phyloP scores from a whole-genome alignment of 495 filamentous ascomycete species.

The Viridothelium virens region DNA sequence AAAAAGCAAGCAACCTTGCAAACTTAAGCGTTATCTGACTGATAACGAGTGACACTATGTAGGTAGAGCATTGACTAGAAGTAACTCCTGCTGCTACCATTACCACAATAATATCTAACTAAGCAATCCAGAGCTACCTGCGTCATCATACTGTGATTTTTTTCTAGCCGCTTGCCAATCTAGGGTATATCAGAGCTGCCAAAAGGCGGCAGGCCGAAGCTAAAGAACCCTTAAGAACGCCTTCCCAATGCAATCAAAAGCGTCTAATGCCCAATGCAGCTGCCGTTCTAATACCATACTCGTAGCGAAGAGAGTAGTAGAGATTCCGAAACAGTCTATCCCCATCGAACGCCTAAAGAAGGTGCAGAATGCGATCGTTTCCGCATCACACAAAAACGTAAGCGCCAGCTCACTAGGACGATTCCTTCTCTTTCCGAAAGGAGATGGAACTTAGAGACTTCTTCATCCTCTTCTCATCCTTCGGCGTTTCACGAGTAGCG shows the following conservation, averaged over 20 bases:
- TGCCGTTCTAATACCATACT: neutral
- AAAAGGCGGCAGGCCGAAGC: neutral
- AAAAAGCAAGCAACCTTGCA: neutral
- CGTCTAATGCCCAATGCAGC: neutral
- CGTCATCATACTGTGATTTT: neutral
- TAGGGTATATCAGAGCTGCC: conserved; percentile 1
- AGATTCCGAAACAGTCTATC: neutral
- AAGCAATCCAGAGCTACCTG: neutral
- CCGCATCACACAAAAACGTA: neutral
- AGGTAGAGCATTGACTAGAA: neutral
- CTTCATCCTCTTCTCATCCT: neutral
- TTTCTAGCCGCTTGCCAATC: neutral
- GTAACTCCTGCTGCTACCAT: too few relatives aligned
- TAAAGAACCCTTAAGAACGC: neutral
- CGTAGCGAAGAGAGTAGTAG: neutral
- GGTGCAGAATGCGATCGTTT: neutral
- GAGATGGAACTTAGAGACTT: neutral
- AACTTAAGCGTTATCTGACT: neutral
- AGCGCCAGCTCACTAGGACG: neutral
- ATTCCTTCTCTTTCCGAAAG: neutral
- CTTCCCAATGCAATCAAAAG: neutral
- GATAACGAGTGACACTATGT: neutral
- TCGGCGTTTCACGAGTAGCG: neutral
- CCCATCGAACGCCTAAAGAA: neutral
- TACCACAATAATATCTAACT: too few relatives aligned